Percentiles rank a stretch among this genome's conserved stretches.
phyloP scores from a whole-genome alignment of 495 filamentous ascomycete genomes.

The Penicillium cosmopolitanum region DNA sequence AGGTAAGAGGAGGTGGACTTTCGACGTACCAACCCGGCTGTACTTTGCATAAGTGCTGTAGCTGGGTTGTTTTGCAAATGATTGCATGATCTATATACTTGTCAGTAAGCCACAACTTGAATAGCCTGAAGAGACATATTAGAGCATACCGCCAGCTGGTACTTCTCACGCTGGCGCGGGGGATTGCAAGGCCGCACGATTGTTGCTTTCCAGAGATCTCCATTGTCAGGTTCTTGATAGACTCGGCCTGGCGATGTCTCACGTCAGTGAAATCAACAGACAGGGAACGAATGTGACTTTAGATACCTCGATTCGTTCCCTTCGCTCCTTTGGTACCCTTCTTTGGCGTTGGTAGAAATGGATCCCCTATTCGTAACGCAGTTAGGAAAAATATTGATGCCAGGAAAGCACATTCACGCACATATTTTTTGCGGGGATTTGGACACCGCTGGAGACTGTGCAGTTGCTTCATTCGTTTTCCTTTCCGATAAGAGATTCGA shows the following conservation, averaged over 20 bases:
- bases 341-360: not conserved
- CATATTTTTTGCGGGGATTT: not conserved
- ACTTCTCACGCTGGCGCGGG: constrained; percentile 27
- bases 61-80: constrained; percentile 44
- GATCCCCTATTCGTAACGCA: not conserved
- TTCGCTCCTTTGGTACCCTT: not conserved
- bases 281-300: not conserved
- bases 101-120: not conserved
- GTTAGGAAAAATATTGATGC: not conserved
- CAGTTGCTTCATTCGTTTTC: constrained; percentile 18
- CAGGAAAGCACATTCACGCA: not conserved
- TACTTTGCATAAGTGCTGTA: constrained; percentile 50
- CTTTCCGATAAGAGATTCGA: constrained; percentile 37
- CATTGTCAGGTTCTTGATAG: constrained; percentile 6
- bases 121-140: not conserved
- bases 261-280: not conserved
- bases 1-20: constrained; percentile 36
- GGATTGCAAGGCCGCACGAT: not conserved
- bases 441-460: not conserved
- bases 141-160: constrained; percentile 33
- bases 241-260: not conserved
- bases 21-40: constrained; percentile 30
- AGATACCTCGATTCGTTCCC: not conserved
- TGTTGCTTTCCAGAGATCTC: constrained; percentile 17
- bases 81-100: constrained; percentile 55